phyloP scores from a whole-genome alignment of 2,329 filamentous ascomycete genomes.

The Cryphonectria parasitica region DNA sequence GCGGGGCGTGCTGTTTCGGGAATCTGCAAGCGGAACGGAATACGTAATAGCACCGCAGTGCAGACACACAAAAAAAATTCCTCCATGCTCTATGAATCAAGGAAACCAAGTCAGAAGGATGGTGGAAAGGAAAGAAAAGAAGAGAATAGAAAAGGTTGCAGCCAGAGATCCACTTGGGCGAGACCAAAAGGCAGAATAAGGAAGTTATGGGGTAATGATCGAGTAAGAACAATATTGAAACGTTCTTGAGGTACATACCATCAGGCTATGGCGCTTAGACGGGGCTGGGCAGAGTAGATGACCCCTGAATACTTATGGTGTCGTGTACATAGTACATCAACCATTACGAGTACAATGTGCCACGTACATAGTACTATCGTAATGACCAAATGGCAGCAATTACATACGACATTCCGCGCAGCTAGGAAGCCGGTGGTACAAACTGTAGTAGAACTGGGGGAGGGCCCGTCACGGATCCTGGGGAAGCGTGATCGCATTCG shows the following conservation, averaged over 20 bases:
- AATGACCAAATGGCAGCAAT: neutral
- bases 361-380: neutral
- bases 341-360: neutral
- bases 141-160: neutral
- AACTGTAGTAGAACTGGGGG: neutral
- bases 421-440: neutral
- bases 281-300: neutral
- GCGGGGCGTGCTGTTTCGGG: conserved; percentile 19
- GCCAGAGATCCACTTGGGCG: conserved; percentile 18
- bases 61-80: conserved; percentile 11
- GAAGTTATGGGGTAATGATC: conserved; percentile 24
- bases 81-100: neutral
- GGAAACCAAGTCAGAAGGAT: neutral
- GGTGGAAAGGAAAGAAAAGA: too few species aligned
- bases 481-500: neutral
- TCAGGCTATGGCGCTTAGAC: neutral
- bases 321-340: neutral
- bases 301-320: neutral
- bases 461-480: neutral
- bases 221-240: conserved; percentile 10
- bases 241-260: neutral
- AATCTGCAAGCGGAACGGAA: conserved; percentile 25
- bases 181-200: conserved; percentile 1
- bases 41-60: conserved; percentile 25
- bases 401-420: neutral